Conservation (phyloP, 2,329 filamentous ascomycete genomes). For the Xenoacremonium recifei region DNA sequence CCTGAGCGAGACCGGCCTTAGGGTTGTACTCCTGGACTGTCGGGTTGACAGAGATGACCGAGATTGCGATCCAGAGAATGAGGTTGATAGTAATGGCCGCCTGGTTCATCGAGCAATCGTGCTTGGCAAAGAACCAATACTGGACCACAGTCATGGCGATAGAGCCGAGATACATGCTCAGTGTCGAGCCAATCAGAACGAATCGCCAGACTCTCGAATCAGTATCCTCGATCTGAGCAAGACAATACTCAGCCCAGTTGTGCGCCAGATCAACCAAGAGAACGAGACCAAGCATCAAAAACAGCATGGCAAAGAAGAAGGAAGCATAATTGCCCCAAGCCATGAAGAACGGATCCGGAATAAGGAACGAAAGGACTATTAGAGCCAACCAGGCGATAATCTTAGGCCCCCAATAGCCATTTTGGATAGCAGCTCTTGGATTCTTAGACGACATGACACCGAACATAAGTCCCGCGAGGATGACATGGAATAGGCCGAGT, state of each 20-base stretch:
- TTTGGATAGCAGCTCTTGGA: conserved; percentile 84
- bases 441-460: conserved; percentile 87
- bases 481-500: conserved; percentile 87
- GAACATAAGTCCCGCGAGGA: conserved; percentile 80
- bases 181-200: conserved; percentile 84
- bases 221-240: conserved; percentile 86
- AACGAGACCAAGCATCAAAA: conserved; percentile 88
- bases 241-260: conserved; percentile 94
- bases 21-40: conserved; percentile 88
- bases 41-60: conserved; percentile 84
- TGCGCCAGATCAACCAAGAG: conserved; percentile 93
- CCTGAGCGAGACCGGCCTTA: conserved; percentile 92
- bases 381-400: conserved; percentile 84
- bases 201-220: conserved; percentile 84
- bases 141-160: conserved; percentile 94
- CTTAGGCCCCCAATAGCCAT: conserved; percentile 99
- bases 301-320: conserved; percentile 84
- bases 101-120: conserved; percentile 92
- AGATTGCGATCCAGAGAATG: conserved; percentile 76
- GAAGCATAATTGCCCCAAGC: conserved; percentile 95
- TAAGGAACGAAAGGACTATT: conserved; percentile 90
- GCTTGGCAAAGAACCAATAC: conserved; percentile 90
- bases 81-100: conserved; percentile 93
- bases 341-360: conserved; percentile 92
- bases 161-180: conserved; percentile 90